Percentiles rank a stretch among this genome's conserved stretches.
Conservation (phyloP, 768 basidiomycete species). For the Porpolomopsis calyptriformis region DNA sequence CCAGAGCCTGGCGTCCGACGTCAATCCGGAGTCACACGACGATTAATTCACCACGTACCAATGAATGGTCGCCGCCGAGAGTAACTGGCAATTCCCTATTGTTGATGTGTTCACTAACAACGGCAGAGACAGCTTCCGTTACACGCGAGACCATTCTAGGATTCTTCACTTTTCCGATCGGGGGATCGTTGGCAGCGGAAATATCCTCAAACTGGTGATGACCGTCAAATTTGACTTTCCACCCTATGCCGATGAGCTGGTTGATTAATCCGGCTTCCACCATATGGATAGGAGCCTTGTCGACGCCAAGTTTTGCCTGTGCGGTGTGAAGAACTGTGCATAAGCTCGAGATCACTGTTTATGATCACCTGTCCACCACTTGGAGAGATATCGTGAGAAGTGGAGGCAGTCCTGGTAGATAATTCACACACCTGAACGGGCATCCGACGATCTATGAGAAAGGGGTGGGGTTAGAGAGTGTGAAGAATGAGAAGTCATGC, state of each 20-base stretch:
- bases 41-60: conserved; percentile 34
- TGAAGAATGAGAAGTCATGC: conserved; percentile 20
- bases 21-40: not conserved
- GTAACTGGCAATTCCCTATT: conserved; percentile 81
- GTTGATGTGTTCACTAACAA: conserved; percentile 63
- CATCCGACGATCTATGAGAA: conserved; percentile 74
- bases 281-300: conserved; percentile 80
- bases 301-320: conserved; percentile 71
- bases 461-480: conserved; percentile 8
- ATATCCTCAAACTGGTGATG: conserved; percentile 84
- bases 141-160: conserved; percentile 81
- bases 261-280: conserved; percentile 76
- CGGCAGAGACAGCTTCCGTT: conserved; percentile 64
- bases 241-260: conserved; percentile 71
- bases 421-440: conserved; percentile 73
- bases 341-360: conserved; percentile 1
- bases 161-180: conserved; percentile 84
- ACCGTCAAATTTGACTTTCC: conserved; percentile 84
- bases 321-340: conserved; percentile 10
- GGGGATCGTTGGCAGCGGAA: conserved; percentile 48
- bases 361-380: conserved; percentile 57
- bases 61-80: conserved; percentile 91
- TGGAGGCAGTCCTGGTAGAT: conserved; percentile 2
- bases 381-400: conserved; percentile 7
- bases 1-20: conserved; percentile 52